These are phyloP conservation scores for Immersiporthe knoxdaviesiana DNA, from an alignment of 2,329 filamentous ascomycete genomes.

Conservation along the genomic window DNA sequence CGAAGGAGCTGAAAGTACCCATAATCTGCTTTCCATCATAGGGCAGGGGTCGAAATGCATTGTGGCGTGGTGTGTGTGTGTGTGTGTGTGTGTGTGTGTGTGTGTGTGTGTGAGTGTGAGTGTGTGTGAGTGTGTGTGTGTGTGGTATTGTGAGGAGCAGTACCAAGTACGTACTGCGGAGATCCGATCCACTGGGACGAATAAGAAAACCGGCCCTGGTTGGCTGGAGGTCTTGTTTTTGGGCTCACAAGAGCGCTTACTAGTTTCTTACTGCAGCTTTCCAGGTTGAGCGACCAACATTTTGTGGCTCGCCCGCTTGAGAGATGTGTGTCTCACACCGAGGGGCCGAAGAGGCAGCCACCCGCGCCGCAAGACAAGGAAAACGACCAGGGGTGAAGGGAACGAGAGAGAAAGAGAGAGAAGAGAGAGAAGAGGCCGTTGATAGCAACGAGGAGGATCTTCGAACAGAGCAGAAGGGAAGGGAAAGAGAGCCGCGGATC, in stretches of 20 bases:
- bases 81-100: no score
- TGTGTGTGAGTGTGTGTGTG: no score
- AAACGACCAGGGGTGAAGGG: not conserved
- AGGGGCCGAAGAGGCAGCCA: not conserved
- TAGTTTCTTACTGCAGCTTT: slow-evolving; percentile 6
- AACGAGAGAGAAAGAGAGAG: no score
- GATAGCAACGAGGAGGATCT: no score
- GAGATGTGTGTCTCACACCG: not conserved
- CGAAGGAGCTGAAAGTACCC: slow-evolving; percentile 3
- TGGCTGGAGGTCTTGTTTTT: not conserved
- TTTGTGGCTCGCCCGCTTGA: not conserved
- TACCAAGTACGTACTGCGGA: not conserved
- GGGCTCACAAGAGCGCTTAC: slow-evolving; percentile 1
- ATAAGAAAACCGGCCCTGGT: not conserved
- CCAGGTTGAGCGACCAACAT: not conserved
- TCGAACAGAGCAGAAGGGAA: no score
- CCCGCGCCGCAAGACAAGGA: not conserved
- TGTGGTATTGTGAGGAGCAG: no score
- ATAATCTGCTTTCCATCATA: not conserved
- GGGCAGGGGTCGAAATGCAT: not conserved
- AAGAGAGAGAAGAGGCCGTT: no score
- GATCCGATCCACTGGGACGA: not conserved
- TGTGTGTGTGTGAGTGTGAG: no score
- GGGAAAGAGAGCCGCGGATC: no score
- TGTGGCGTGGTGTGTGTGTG: not conserved